A percentile compares a stretch with the other conserved stretches of the same genome.
Conservation (phyloP, 1,139 yeast genomes). For the Pichia sp. region DNA sequence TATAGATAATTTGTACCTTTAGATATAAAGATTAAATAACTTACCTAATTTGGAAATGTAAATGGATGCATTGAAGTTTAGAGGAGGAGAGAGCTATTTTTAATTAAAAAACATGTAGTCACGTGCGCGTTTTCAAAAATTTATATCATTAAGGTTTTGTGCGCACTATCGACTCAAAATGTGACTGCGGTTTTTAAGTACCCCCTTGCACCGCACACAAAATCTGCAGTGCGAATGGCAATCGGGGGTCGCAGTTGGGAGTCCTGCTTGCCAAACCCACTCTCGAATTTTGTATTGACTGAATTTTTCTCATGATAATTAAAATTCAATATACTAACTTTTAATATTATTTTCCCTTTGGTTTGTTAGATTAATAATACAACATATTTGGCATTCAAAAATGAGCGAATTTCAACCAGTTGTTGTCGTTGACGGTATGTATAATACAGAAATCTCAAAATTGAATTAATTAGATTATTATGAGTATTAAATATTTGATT, state of each 20-base stretch:
- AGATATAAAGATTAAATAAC: background rate
- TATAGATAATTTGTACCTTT: background rate
- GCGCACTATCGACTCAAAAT: background rate
- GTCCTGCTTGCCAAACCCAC: background rate
- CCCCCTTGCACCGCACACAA: slow-evolving; percentile 14
- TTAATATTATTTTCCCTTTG: background rate
- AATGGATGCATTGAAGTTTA: background rate
- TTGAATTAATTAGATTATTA: background rate
- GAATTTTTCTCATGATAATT: background rate
- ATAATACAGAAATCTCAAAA: background rate
- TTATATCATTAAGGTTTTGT: background rate
- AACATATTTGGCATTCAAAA: slow-evolving; percentile 20
- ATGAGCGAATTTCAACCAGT: slow-evolving; percentile 95
- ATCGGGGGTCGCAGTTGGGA: background rate
- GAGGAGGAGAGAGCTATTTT: too few relatives aligned
- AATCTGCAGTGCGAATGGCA: background rate
- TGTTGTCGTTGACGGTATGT: slow-evolving; percentile 90
- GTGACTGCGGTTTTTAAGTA: slow-evolving; percentile 5
- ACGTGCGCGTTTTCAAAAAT: background rate
- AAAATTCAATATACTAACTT: background rate
- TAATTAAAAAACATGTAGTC: background rate
- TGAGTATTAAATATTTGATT: background rate
- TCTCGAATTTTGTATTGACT: background rate
- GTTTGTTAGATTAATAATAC: slow-evolving; percentile 2
- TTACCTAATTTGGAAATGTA: background rate